Evolutionary conservation across 148 eudicot species (phyloP), one percentile per base, ranked within the genome.

Genomic region (Silene latifolia): DNA sequence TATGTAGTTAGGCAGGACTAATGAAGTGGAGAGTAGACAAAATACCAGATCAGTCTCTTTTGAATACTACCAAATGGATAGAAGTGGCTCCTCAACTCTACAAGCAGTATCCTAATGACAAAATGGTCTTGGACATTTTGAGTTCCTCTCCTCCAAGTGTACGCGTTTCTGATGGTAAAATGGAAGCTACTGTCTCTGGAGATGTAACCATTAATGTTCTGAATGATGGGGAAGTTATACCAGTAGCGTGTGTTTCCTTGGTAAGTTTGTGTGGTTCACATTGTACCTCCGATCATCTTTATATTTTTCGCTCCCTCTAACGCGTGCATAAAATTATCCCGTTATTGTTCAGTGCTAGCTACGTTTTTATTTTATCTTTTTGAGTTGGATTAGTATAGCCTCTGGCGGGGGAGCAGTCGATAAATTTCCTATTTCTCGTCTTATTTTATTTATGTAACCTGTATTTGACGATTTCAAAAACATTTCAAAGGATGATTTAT

Each of bases 41-140:
- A 77, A 72, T 91, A 66, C 92, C 93, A 67, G 80, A 91, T 85
- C 85, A 88, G 68, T 83, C 88, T 67, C 85, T 89, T 57, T 66
- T 94, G 74, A 91, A 94, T 84, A 94, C 98, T 66, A 84, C 90
- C 65, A 85, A 81, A n/a, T 94, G 98, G 98, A 90, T 76, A 86
- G 74, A 80, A 64, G 77, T 88, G n/a, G 72, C 90, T 78, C 97
- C 98, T 11, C 82, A 83, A 85, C 84, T 94, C 72, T 94, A 94
- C 81, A 84, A 83, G 77, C 77, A 70, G 71, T 94, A 79, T 72
- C 98, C 98, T 54, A 57, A 94, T 78, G 84, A 83, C 74, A 80
- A 77, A 64, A 88, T 94, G 90, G 83, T 80, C 68, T 80, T 94
- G 61, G 90, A 91, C 73, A 23, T 91, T 72, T 77, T 89, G 58